These are phyloP conservation scores for Fusarium transvaalense DNA, from an alignment of 2,329 filamentous ascomycete species.

Conservation along the genomic window DNA sequence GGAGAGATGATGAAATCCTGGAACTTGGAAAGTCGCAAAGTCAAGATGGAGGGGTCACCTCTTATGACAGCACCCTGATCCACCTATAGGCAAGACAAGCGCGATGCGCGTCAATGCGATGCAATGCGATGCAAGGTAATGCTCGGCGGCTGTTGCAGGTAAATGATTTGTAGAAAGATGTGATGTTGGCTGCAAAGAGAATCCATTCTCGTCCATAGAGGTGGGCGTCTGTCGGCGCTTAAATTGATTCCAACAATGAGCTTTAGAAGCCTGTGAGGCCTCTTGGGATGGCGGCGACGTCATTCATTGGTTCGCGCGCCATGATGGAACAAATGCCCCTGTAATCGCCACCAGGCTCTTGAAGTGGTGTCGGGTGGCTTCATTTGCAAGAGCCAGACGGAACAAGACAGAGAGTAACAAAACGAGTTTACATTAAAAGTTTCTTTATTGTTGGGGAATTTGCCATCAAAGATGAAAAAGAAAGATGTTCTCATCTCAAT, in stretches of 20 bases:
- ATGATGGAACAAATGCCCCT: constrained; percentile 24
- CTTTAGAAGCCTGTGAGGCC: constrained; percentile 42
- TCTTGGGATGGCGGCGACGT: constrained; percentile 41
- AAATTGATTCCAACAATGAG: constrained; percentile 36
- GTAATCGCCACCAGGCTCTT: constrained; percentile 30
- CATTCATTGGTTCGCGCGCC: constrained; percentile 40
- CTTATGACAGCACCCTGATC: constrained; percentile 27
- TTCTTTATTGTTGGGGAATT: constrained; percentile 9
- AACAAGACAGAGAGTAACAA: not conserved
- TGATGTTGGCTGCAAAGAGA: constrained; percentile 17
- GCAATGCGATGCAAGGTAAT: constrained; percentile 10
- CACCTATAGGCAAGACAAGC: constrained; percentile 37
- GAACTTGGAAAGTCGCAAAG: constrained; percentile 38
- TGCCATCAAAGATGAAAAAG: not conserved
- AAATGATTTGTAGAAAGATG: constrained; percentile 32
- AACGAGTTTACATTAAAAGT: not conserved
- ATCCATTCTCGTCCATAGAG: constrained; percentile 10
- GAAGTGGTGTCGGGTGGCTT: constrained; percentile 5
- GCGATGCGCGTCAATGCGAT: constrained; percentile 40
- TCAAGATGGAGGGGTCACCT: constrained; percentile 38
- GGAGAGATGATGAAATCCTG: constrained; percentile 29
- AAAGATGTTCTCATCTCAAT: constrained; percentile 6
- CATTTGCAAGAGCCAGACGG: not conserved
- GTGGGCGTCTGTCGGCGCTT: constrained; percentile 47
- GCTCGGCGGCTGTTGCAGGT: constrained; percentile 25